These are phyloP conservation scores for Vanderwaltozyma tropicalis DNA, from an alignment of 805 yeast species.

Conservation along the genomic window DNA sequence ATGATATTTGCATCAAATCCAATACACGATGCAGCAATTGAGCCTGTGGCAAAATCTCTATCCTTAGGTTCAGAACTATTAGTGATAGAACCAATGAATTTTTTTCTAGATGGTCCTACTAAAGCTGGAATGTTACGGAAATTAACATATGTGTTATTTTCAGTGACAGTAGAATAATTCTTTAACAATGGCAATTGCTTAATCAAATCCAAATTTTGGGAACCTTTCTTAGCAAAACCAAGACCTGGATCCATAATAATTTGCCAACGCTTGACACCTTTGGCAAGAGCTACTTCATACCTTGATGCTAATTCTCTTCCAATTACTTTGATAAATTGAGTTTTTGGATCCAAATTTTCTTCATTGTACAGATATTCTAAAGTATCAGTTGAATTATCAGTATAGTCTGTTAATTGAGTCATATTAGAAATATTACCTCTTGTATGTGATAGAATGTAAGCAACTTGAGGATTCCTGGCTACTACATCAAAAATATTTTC, in stretches of 20 bases:
- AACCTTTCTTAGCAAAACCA: slow-evolving; percentile 83
- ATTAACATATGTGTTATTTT: slow-evolving; percentile 16
- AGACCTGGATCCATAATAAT: slow-evolving; percentile 87
- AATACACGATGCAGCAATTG: slow-evolving; percentile 62
- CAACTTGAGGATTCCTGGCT: slow-evolving; percentile 53
- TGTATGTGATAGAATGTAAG: slow-evolving; percentile 74
- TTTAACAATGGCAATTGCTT: slow-evolving; percentile 39
- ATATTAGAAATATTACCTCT: slow-evolving; percentile 75
- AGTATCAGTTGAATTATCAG: slow-evolving; percentile 23
- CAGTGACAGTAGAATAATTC: slow-evolving; percentile 31
- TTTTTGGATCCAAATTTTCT: slow-evolving; percentile 12
- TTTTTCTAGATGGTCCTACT: slow-evolving; percentile 82
- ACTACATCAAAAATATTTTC: slow-evolving; percentile 54
- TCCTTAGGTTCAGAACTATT: slow-evolving; percentile 44
- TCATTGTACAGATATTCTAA: slow-evolving; percentile 12
- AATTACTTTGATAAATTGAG: slow-evolving; percentile 43
- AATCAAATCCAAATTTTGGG: slow-evolving; percentile 60
- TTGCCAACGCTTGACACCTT: slow-evolving; percentile 83
- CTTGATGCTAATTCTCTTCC: slow-evolving; percentile 54
- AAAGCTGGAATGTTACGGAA: slow-evolving; percentile 48
- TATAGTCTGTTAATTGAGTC: slow-evolving; percentile 49
- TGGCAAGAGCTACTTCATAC: slow-evolving; percentile 43
- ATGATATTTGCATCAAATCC: slow-evolving; percentile 70
- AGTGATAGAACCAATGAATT: slow-evolving; percentile 70
- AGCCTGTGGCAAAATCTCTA: slow-evolving; percentile 69